A percentile compares a stretch with the other conserved stretches of the same genome.
Conservation (phyloP, 2,329 filamentous ascomycete species). For the Pestalotiopsis sp. region DNA sequence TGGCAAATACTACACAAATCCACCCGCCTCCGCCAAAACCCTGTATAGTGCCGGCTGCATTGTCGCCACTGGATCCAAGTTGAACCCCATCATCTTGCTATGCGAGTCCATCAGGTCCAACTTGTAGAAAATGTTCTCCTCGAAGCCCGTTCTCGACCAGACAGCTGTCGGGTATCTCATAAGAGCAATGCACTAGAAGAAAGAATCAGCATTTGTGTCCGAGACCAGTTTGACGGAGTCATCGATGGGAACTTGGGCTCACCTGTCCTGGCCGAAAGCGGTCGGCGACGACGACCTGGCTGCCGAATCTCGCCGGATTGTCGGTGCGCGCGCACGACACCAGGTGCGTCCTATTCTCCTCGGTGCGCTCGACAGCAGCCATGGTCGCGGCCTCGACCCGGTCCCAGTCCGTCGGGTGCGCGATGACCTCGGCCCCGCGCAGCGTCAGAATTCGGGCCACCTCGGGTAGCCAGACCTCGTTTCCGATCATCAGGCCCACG, state of each 20-base stretch:
- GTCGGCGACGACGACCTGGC: slow-evolving; percentile 7
- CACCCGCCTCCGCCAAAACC: not conserved
- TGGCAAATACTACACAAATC: not conserved
- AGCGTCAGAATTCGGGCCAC: slow-evolving; percentile 1
- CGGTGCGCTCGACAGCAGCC: slow-evolving; percentile 5
- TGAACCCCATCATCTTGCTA: slow-evolving; percentile 10
- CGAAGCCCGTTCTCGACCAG: slow-evolving; percentile 2
- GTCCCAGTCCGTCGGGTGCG: slow-evolving; percentile 5
- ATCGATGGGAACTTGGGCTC: not conserved
- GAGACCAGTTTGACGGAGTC: not conserved
- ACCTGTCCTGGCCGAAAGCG: not conserved
- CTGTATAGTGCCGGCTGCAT: slow-evolving; percentile 1
- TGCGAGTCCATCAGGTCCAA: slow-evolving; percentile 8
- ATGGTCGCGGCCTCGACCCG: slow-evolving; percentile 2
- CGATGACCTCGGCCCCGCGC: slow-evolving; percentile 2
- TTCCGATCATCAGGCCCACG: slow-evolving; percentile 8
- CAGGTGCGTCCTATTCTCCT: slow-evolving; percentile 3
- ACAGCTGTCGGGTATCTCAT: slow-evolving; percentile 2
- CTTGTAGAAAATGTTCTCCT: slow-evolving; percentile 3
- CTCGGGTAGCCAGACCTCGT: slow-evolving; percentile 7
- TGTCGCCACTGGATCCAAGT: slow-evolving; percentile 1
- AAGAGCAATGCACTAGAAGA: slow-evolving; percentile 1
- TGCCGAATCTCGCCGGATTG: not conserved
- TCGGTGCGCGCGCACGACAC: slow-evolving; percentile 2
- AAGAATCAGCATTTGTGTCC: not conserved